These are phyloP conservation scores for Patellaria atrata DNA, from an alignment of 495 filamentous ascomycete species.

Conservation along the genomic window DNA sequence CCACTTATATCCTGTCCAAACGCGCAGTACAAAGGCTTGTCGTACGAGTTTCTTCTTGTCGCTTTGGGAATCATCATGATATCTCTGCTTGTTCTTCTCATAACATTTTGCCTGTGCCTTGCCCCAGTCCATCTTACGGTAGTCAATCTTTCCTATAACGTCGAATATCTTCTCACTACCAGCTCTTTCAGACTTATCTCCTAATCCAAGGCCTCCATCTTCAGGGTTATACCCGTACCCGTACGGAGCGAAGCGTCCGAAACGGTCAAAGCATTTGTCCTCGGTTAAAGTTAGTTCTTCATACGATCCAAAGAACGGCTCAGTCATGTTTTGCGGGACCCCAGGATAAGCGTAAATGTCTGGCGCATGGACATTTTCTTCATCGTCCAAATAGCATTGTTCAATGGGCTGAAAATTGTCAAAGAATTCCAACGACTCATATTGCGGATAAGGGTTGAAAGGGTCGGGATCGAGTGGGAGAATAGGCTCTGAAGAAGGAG, in stretches of 20 bases:
- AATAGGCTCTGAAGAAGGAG: too few relatives aligned
- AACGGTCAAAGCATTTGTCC: conserved; percentile 30
- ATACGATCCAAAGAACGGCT: conserved; percentile 27
- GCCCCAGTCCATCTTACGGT: conserved; percentile 25
- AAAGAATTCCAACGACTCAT: conserved; percentile 19
- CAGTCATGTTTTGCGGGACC: conserved; percentile 27
- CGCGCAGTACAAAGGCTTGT: conserved; percentile 28
- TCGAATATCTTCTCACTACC: conserved; percentile 26
- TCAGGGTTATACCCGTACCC: conserved; percentile 27
- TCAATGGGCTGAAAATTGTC: conserved; percentile 20
- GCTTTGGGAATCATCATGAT: conserved; percentile 13
- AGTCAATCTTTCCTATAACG: conserved; percentile 24
- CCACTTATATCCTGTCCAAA: conserved; percentile 29
- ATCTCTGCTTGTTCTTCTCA: conserved; percentile 30
- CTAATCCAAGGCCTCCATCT: conserved; percentile 25
- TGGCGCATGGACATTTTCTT: conserved; percentile 19
- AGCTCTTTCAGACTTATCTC: conserved; percentile 20
- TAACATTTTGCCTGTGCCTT: conserved; percentile 25
- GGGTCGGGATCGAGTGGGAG: conserved; percentile 24
- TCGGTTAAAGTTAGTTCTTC: conserved; percentile 25
- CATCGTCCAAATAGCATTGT: conserved; percentile 27
- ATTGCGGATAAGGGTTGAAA: conserved; percentile 29
- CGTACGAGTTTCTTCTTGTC: conserved; percentile 24
- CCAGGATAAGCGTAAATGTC: conserved; percentile 31
- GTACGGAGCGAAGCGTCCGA: conserved; percentile 27